Evolutionary conservation across 345 rosid species (phyloP), one percentile per base, ranked within the genome.

Genomic region (Pistacia atlantica): DNA sequence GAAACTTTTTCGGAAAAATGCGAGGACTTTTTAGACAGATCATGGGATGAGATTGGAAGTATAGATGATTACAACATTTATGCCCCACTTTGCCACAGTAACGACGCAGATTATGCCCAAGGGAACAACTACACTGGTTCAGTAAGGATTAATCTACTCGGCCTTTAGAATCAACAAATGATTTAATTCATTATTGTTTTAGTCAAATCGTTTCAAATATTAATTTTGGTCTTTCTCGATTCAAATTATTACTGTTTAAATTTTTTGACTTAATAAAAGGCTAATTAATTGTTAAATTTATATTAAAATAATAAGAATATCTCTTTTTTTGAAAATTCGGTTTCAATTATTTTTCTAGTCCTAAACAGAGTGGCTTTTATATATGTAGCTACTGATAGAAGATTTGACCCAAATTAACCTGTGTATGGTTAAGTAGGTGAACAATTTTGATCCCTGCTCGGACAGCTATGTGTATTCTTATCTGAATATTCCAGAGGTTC

Each of bases 401-500:
- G 33, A 31, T 31, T 31, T 31, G 33, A 31, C 33, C 33, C 33
- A 2, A 31, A 31, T 31, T 31, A 31, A 31, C 8, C 54, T 49
- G 11, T 2, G 3, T 49, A 13, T 49, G 4, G 8, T 14, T 51
- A 56, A 31, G 48, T 64, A 69, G 75, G 79, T 72, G 1, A 11
- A 48, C 5, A 33, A 57, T 4, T 75, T 51, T 45, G 89, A 86
- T 80, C 89, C 89, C 9, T 86, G 87, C 81, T 80, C 83, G 1
- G 77, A 74, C 1, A 48, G 71, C 52, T 76, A 82, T 45, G 82
- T 86, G 42, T 1, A 31, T 2, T 51, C 71, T 66, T 83, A 86
- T 72, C 85, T 86, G 67, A 83, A 86, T 66, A 80, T 0, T 11
- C 80, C 78, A 28, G 79, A 75, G 83, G 87, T 83, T 60, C 89